phyloP scores from a whole-genome alignment of 1,139 yeast species.

The Pichia sp. region DNA sequence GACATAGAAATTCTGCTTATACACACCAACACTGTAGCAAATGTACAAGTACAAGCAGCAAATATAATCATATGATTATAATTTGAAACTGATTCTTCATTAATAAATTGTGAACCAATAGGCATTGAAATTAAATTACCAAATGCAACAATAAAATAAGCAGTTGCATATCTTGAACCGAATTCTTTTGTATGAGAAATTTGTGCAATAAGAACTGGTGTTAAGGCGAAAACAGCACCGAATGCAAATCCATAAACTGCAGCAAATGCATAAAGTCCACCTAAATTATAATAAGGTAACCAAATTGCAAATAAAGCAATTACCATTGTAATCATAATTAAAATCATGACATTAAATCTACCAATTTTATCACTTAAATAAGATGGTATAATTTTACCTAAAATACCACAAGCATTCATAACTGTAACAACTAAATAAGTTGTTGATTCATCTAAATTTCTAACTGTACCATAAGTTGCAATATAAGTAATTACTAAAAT shows the following conservation, averaged over 20 bases:
- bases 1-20: conserved; percentile 34
- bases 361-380: conserved; percentile 44
- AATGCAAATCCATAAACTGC: conserved; percentile 35
- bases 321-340: conserved; percentile 30
- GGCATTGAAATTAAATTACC: conserved; percentile 50
- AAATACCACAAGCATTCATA: conserved; percentile 43
- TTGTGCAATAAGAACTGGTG: conserved; percentile 46
- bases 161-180: conserved; percentile 65
- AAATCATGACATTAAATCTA: conserved; percentile 45
- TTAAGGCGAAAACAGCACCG: conserved; percentile 24
- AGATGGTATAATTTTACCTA: conserved; percentile 47
- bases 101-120: conserved; percentile 46
- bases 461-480: conserved; percentile 44
- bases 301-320: conserved; percentile 37
- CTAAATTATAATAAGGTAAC: conserved; percentile 37
- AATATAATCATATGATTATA: conserved; percentile 34
- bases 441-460: conserved; percentile 37
- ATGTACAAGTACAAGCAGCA: conserved; percentile 29
- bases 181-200: conserved; percentile 58
- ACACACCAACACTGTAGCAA: conserved; percentile 27
- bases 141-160: conserved; percentile 58
- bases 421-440: conserved; percentile 43
- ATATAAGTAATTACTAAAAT: conserved; percentile 32
- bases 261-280: conserved; percentile 34
- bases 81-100: conserved; percentile 25